Percentiles rank a stretch among this genome's conserved stretches.
Evolutionary conservation across 257 asterid species (phyloP).

Genomic region (Solanum gracilifrons): DNA sequence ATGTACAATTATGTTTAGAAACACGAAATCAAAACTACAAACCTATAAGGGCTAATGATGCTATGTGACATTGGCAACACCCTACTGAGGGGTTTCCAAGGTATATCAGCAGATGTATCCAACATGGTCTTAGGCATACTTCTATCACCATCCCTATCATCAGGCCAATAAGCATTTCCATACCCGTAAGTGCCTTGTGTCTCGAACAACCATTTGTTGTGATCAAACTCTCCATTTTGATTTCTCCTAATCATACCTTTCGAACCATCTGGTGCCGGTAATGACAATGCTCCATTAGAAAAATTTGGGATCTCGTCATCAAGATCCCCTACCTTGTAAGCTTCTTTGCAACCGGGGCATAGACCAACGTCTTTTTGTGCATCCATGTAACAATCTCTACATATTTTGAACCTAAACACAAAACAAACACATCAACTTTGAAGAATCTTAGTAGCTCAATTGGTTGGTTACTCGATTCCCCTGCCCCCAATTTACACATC

Average conservation of each 20-base stretch:
- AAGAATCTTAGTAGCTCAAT: neutral
- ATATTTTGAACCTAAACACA: slow-evolving; percentile 55
- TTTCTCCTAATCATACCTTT: slow-evolving; percentile 68
- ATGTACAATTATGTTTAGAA: neutral
- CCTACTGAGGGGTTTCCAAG: slow-evolving; percentile 85
- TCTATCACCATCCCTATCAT: slow-evolving; percentile 32
- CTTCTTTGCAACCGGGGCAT: slow-evolving; percentile 86
- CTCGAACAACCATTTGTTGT: slow-evolving; percentile 79
- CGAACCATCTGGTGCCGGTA: slow-evolving; percentile 47
- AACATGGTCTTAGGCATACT: slow-evolving; percentile 25
- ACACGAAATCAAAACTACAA: neutral
- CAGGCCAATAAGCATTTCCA: slow-evolving; percentile 89
- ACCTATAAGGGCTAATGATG: slow-evolving; percentile 77
- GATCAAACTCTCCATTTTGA: slow-evolving; percentile 78
- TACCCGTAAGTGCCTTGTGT: slow-evolving; percentile 81
- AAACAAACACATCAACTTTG: neutral
- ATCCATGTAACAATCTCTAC: slow-evolving; percentile 85
- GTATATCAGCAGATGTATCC: slow-evolving; percentile 62
- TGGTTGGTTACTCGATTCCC: neutral
- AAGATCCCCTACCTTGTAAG: slow-evolving; percentile 45
- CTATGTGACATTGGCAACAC: slow-evolving; percentile 34
- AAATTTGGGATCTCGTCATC: slow-evolving; percentile 55
- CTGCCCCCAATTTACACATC: neutral
- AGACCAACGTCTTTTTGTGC: slow-evolving; percentile 59
- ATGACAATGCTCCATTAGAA: slow-evolving; percentile 40